Evolutionary conservation across 2,329 filamentous ascomycete genomes (phyloP).

Genomic region (Cercospora sp.): DNA sequence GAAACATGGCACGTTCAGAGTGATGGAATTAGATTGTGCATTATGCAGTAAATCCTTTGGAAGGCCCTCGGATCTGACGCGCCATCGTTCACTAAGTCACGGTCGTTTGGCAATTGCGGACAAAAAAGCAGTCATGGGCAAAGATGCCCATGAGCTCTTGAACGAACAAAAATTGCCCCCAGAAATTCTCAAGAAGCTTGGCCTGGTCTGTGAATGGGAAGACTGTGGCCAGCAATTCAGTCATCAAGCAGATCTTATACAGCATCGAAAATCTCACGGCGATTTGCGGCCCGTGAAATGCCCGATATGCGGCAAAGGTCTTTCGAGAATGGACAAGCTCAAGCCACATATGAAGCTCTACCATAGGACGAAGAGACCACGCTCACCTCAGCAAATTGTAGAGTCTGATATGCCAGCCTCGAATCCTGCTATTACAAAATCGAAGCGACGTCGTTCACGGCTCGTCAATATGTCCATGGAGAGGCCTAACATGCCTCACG

Average conservation of each 20-base stretch:
- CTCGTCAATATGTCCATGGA: not conserved
- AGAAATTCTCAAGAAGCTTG: not conserved
- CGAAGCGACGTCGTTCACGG: not conserved
- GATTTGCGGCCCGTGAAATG: not conserved
- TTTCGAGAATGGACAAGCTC: slow-evolving; percentile 9
- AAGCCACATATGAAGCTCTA: not conserved
- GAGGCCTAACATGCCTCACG: not conserved
- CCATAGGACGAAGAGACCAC: not conserved
- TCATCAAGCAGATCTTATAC: not conserved
- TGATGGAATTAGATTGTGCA: not conserved
- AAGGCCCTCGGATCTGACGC: not conserved
- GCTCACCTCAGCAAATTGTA: not conserved
- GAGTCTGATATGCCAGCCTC: not conserved
- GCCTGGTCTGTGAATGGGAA: slow-evolving; percentile 1
- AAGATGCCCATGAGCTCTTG: not conserved
- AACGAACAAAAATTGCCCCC: not conserved
- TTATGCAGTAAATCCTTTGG: not conserved
- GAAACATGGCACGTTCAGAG: not conserved
- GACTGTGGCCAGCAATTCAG: not conserved
- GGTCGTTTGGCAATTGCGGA: not conserved
- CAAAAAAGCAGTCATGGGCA: not conserved
- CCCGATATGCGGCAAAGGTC: slow-evolving; percentile 4
- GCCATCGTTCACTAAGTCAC: not conserved
- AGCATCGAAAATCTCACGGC: not conserved
- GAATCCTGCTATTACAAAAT: not conserved